Percentiles rank a stretch among this genome's conserved stretches.
Conservation (phyloP, 2,329 filamentous ascomycete genomes). For the Pseudofabraea citricarpa region DNA sequence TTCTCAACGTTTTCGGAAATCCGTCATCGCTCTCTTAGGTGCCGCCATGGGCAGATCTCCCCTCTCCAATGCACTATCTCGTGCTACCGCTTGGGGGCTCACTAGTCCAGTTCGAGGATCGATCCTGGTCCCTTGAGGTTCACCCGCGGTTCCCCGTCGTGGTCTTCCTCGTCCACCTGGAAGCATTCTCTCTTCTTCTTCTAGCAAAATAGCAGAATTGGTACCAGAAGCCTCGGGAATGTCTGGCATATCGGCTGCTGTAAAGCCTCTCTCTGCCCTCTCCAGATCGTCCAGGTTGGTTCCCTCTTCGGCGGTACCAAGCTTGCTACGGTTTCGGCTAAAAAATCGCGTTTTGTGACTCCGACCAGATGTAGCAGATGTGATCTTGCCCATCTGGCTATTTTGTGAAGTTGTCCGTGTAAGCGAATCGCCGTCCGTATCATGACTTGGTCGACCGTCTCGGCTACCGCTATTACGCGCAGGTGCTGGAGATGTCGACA, state of each 20-base stretch:
- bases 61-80: constrained; percentile 17
- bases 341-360: constrained; percentile 59
- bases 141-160: not conserved
- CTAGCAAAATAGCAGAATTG: constrained; percentile 9
- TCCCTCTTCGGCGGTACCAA: constrained; percentile 19
- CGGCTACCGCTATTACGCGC: constrained; percentile 4
- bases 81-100: constrained; percentile 24
- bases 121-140: constrained; percentile 10
- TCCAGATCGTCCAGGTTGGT: constrained; percentile 24
- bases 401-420: constrained; percentile 15
- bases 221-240: constrained; percentile 33
- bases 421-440: constrained; percentile 6
- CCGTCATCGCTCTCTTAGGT: constrained; percentile 1
- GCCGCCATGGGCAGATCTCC: constrained; percentile 17
- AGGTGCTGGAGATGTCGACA: constrained; percentile 17
- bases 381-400: constrained; percentile 23
- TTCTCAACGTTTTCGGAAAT: no score
- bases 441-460: constrained; percentile 11
- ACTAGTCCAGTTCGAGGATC: constrained; percentile 27
- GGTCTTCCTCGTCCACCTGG: not conserved
- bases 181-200: constrained; percentile 2
- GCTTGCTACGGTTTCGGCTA: constrained; percentile 35
- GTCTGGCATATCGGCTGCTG: constrained; percentile 33
- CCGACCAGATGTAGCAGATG: constrained; percentile 28
- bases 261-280: constrained; percentile 16